Percentiles rank a stretch among this genome's conserved stretches.
Conservation (phyloP, 495 filamentous ascomycete genomes). For the Jackrogersella minutella region DNA sequence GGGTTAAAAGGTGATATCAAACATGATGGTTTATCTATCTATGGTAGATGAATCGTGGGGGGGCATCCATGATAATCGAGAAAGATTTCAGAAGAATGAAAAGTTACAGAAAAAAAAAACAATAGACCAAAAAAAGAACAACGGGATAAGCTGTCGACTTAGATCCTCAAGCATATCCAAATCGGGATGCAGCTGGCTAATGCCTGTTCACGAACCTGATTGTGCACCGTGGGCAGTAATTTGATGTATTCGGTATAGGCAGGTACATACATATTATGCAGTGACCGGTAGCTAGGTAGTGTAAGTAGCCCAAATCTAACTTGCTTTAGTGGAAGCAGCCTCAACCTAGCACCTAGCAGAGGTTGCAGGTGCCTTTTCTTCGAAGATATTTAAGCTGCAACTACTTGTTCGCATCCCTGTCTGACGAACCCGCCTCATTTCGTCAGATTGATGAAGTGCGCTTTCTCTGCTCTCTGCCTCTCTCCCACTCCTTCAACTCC, state of each 20-base stretch:
- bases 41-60: neutral
- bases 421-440: constrained; percentile 25
- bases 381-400: neutral
- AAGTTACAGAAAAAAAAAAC: neutral
- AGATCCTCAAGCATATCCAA: neutral
- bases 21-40: neutral
- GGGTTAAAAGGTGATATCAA: constrained; percentile 4
- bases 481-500: neutral
- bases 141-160: neutral
- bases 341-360: neutral
- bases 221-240: too few relatives aligned
- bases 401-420: constrained; percentile 4
- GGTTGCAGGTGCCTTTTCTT: neutral
- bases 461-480: neutral
- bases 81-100: neutral
- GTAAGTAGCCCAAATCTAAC: constrained; percentile 3
- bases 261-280: too few relatives aligned
- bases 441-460: constrained; percentile 28
- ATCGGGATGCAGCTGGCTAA: too few relatives aligned
- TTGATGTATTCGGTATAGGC: too few relatives aligned
- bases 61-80: neutral
- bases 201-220: too few relatives aligned
- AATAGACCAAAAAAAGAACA: neutral
- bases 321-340: neutral
- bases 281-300: too few relatives aligned